A percentile compares a stretch with the other conserved stretches of the same genome.
Evolutionary conservation across 306 rosid genomes (phyloP).

Genomic region (Begonia loranthoides): DNA sequence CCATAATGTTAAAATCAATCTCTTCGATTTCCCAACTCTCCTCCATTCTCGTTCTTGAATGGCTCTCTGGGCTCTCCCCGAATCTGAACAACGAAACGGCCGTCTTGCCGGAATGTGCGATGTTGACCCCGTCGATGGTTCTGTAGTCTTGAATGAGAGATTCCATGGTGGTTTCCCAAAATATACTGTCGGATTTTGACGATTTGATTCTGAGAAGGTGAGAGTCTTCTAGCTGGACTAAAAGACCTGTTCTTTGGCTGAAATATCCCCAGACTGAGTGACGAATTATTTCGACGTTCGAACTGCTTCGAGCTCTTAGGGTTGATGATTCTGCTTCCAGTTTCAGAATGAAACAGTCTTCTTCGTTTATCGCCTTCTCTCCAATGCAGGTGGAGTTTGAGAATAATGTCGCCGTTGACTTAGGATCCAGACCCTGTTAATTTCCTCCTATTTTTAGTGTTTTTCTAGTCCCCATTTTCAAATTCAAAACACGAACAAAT

Average conservation of each 20-base stretch:
- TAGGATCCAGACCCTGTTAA: constrained; percentile 84
- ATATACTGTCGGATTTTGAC: constrained; percentile 30
- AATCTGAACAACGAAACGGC: constrained; percentile 53
- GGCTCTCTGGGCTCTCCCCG: constrained; percentile 42
- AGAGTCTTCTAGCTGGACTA: constrained; percentile 69
- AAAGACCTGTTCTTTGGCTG: constrained; percentile 79
- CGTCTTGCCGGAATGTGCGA: constrained; percentile 69
- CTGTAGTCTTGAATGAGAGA: constrained; percentile 54
- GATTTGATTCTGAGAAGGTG: constrained; percentile 64
- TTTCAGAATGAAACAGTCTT: constrained; percentile 69
- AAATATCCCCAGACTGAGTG: constrained; percentile 87
- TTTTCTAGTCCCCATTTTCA: too few species aligned
- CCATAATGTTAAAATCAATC: constrained; percentile 72
- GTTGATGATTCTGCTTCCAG: constrained; percentile 46
- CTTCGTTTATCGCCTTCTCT: constrained; percentile 58
- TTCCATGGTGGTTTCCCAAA: constrained; percentile 92
- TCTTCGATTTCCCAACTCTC: constrained; percentile 82
- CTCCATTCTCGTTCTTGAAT: constrained; percentile 68
- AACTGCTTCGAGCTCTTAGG: constrained; percentile 61
- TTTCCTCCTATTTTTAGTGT: neutral
- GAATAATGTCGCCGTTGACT: constrained; percentile 67
- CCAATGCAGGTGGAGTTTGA: constrained; percentile 54
- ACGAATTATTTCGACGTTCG: constrained; percentile 55
- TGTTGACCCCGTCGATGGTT: constrained; percentile 48
- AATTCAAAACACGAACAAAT: too few species aligned